Conservation (phyloP, 352 stramenopile species). For the Phytophthora ohioensis region DNA sequence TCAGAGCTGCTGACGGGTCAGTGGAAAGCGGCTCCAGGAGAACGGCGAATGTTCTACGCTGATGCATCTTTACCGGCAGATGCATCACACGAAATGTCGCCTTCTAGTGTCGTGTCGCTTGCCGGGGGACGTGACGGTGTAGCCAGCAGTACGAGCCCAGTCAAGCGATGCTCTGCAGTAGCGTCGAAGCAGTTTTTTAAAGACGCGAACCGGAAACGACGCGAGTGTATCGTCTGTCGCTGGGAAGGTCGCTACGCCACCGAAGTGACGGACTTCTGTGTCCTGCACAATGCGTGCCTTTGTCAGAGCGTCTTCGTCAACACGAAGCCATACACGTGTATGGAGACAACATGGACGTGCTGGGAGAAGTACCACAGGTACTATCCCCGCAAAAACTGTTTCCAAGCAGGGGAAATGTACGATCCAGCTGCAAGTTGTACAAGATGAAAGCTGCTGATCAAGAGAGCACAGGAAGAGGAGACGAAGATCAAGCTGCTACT, state of each 20-base stretch:
- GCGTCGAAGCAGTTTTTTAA: slow-evolving; percentile 8
- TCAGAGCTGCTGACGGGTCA: slow-evolving; percentile 5
- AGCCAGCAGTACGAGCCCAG: neutral
- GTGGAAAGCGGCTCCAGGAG: slow-evolving; percentile 5
- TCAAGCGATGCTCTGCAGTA: slow-evolving; percentile 4
- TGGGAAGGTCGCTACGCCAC: too few species aligned
- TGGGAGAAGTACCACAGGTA: slow-evolving; percentile 9
- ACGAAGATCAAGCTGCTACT: too few species aligned
- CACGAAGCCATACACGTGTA: neutral
- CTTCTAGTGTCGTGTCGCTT: neutral
- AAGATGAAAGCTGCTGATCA: too few species aligned
- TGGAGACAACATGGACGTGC: neutral
- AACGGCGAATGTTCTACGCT: slow-evolving; percentile 9
- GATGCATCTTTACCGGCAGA: too few species aligned
- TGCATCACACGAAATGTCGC: neutral
- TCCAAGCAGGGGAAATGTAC: neutral
- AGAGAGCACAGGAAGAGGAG: too few species aligned
- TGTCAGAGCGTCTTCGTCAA: too few species aligned
- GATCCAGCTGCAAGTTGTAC: neutral
- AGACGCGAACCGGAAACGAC: slow-evolving; percentile 9
- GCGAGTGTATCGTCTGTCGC: neutral
- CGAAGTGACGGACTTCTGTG: too few species aligned
- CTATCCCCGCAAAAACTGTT: slow-evolving; percentile 3
- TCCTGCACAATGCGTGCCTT: neutral
- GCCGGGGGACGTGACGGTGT: neutral